Evolutionary conservation across 2,329 filamentous ascomycete genomes (phyloP).

Genomic region (Penicillium sp.): DNA sequence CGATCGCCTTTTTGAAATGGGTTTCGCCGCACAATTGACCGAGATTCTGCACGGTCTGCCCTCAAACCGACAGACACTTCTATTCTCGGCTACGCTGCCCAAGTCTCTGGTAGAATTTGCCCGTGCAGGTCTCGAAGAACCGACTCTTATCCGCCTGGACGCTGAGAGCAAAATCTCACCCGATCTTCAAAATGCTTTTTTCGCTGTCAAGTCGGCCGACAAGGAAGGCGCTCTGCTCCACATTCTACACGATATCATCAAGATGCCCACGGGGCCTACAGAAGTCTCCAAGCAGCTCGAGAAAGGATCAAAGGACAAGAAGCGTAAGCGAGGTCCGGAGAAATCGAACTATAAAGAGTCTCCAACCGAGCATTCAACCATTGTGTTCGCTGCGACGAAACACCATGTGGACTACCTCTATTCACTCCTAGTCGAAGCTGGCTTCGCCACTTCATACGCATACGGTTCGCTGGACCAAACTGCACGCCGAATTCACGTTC

Average conservation of each 20-base stretch:
- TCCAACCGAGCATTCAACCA: constrained; percentile 85
- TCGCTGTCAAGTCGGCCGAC: constrained; percentile 83
- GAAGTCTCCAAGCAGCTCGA: constrained; percentile 45
- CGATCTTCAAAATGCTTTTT: constrained; percentile 92
- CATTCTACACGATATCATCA: constrained; percentile 84
- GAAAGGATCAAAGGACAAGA: constrained; percentile 44
- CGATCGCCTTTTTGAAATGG: constrained; percentile 96
- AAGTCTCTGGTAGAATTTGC: constrained; percentile 95
- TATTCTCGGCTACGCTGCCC: constrained; percentile 93
- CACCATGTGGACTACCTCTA: constrained; percentile 95
- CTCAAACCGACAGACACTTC: constrained; percentile 73
- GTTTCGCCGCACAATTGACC: constrained; percentile 84
- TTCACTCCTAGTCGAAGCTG: constrained; percentile 68
- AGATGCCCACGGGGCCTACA: constrained; percentile 69
- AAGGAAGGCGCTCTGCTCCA: constrained; percentile 91
- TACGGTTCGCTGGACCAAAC: constrained; percentile 94
- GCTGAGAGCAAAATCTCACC: constrained; percentile 94
- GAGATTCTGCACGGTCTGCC: constrained; percentile 91
- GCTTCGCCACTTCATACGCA: constrained; percentile 86
- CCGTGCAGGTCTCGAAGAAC: constrained; percentile 85
- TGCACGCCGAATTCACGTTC: constrained; percentile 84
- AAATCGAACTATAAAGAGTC: constrained; percentile 56
- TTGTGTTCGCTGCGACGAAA: constrained; percentile 90
- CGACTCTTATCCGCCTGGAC: constrained; percentile 81
- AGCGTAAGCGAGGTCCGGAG: constrained; percentile 47